Conservation (phyloP, 768 basidiomycete genomes). For the Rhizopogon vinicolor region DNA sequence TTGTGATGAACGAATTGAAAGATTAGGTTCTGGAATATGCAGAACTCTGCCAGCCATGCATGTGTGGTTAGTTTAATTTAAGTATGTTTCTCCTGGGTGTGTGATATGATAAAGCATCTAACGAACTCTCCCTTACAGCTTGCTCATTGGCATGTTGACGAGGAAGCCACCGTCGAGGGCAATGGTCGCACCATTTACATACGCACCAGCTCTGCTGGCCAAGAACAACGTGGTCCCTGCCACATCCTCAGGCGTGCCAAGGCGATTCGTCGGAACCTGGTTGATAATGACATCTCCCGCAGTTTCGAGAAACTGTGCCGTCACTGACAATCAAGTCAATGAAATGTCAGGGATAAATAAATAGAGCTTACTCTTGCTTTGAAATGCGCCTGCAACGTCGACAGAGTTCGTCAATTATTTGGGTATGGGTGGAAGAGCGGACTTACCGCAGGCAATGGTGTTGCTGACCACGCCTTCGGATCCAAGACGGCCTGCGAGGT, state of each 20-base stretch:
- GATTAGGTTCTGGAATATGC: not conserved
- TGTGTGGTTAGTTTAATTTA: not conserved
- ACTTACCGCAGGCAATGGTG: conserved; percentile 55
- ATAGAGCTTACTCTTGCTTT: conserved; percentile 34
- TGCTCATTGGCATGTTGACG: conserved; percentile 33
- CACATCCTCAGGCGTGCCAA: conserved; percentile 63
- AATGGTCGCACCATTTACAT: conserved; percentile 61
- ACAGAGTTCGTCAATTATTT: not conserved
- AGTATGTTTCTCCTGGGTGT: not conserved
- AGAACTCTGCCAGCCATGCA: not conserved
- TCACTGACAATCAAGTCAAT: conserved; percentile 35
- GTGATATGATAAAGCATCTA: not conserved
- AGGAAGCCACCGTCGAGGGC: conserved; percentile 57
- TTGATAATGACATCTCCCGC: conserved; percentile 39
- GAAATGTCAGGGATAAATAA: not conserved
- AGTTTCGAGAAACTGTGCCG: conserved; percentile 44
- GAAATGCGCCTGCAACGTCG: conserved; percentile 28
- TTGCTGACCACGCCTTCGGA: conserved; percentile 56
- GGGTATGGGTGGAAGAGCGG: not conserved
- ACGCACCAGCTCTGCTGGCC: conserved; percentile 54
- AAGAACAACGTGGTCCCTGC: conserved; percentile 61
- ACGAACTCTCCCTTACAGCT: conserved; percentile 19
- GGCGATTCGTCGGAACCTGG: conserved; percentile 43
- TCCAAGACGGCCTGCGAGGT: conserved; percentile 54
- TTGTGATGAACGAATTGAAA: not conserved